Base-by-base conservation (phyloP, 1,284 basidiomycete species). In the Tylopilus sp. region DNA sequence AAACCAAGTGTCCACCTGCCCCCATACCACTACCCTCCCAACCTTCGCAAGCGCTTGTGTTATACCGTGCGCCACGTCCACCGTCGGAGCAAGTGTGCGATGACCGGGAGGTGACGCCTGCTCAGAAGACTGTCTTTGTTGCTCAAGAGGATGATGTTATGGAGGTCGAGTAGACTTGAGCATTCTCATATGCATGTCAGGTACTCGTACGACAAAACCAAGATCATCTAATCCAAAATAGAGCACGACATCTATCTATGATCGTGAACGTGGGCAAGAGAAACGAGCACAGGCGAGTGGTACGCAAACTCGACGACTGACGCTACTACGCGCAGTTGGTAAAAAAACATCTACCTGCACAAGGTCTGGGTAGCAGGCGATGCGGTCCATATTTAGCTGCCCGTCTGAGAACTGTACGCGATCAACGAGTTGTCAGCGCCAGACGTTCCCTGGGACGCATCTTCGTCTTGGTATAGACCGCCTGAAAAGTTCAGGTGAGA, bases 31-130 rank as follows among this genome's bases (percentile, higher is more conserved):
- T 64, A 46, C 26, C 63, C 25, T 48, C 57, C 19, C 56, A 61
- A 10, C 52, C 63, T 2, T 78, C 72, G 50, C 79, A 77, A 60
- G 84, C 85, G 2, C 76, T 87, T 20, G 77, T 89, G 19, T 64
- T 86, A 5, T 86, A 81, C 65, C 76, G 72, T 53, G 78, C 85
- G 1, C 68, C 76, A 5, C 63, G 59, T 29, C 63, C 64, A 53
- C 61, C 39, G 41, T 26, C 7, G 46, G 61, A 35, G 50, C 56
- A 20, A 53, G 54, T 25, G 17, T 7, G 24, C 37, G 28, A 51
- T 22, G 19, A 43, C 43, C 32, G 37, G 29, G 24, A 33, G 24
- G 53, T 1, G 19, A 13, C 20, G 25, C 19, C 17, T 20, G 29
- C 36, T 8, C 20, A 26, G n/a, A 40, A 19, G 28, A 13, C 43